These are phyloP conservation scores for Scleroderma citrinum DNA, from an alignment of 768 basidiomycete genomes.

Conservation along the genomic window DNA sequence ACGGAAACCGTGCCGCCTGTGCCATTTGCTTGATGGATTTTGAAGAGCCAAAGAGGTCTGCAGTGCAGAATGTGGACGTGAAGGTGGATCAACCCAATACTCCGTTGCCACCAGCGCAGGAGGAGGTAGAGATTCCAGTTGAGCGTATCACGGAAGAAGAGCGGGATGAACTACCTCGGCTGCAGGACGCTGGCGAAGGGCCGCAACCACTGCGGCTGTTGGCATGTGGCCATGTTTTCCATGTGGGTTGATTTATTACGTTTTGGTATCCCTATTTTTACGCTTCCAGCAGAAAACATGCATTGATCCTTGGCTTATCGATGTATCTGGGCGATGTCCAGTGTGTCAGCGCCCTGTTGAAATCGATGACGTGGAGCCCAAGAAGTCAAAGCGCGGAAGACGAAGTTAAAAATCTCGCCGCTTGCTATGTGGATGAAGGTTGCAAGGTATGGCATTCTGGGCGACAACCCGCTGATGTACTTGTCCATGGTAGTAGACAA, in stretches of 20 bases:
- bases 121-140: constrained; percentile 26
- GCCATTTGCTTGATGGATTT: constrained; percentile 85
- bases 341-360: constrained; percentile 77
- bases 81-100: constrained; percentile 12
- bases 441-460: background rate
- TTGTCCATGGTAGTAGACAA: background rate
- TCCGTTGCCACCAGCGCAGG: constrained; percentile 7
- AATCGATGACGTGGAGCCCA: constrained; percentile 32
- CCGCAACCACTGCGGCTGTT: constrained; percentile 72
- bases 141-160: constrained; percentile 37
- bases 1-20: constrained; percentile 78
- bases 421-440: background rate
- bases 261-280: constrained; percentile 1
- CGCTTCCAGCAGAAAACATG: constrained; percentile 62
- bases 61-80: constrained; percentile 22
- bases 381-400: constrained; percentile 24
- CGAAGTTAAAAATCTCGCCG: constrained; percentile 10
- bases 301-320: constrained; percentile 82
- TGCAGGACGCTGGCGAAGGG: constrained; percentile 70
- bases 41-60: constrained; percentile 52
- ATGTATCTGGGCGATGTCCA: constrained; percentile 84
- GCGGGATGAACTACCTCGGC: constrained; percentile 38
- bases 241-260: constrained; percentile 46
- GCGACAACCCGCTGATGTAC: background rate
- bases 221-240: constrained; percentile 83